Evolutionary conservation across 352 stramenopile genomes (phyloP).

Genomic region (Phytophthora quininea): DNA sequence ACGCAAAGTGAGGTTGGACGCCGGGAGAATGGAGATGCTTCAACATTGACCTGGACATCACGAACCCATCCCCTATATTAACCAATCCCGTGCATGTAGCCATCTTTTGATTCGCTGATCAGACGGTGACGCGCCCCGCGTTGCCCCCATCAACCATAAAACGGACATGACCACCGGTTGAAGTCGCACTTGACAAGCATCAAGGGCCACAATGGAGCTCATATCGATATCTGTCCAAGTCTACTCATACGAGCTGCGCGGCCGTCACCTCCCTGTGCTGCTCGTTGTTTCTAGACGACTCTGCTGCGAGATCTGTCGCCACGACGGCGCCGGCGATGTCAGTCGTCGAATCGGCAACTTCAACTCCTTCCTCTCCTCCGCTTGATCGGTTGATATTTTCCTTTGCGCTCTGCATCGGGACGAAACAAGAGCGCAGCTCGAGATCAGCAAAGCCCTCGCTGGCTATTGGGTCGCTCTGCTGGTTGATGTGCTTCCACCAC

Average conservation of each 20-base stretch:
- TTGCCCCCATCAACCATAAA: too few relatives aligned
- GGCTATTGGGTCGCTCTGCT: conserved; percentile 13
- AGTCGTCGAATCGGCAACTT: not conserved
- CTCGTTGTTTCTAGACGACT: not conserved
- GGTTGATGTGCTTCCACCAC: conserved; percentile 26
- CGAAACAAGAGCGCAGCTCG: conserved; percentile 34
- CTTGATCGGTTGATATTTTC: not conserved
- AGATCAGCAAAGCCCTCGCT: conserved; percentile 24
- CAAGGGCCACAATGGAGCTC: not conserved
- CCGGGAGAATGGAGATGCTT: conserved; percentile 2
- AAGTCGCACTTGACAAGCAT: not conserved
- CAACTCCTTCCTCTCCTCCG: conserved; percentile 18
- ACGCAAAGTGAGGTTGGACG: not conserved
- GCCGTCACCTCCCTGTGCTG: not conserved
- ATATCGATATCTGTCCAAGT: not conserved
- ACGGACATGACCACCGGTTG: not conserved
- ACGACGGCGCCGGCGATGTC: conserved; percentile 18
- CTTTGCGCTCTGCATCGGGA: conserved; percentile 22
- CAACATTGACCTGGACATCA: not conserved
- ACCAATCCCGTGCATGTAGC: not conserved
- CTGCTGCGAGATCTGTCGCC: conserved; percentile 18
- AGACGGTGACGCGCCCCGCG: not conserved
- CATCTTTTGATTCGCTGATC: not conserved
- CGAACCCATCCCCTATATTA: not conserved
- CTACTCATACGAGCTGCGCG: conserved; percentile 15